Conservation (phyloP, 1,139 yeast species). For the Dujonia santamariae region DNA sequence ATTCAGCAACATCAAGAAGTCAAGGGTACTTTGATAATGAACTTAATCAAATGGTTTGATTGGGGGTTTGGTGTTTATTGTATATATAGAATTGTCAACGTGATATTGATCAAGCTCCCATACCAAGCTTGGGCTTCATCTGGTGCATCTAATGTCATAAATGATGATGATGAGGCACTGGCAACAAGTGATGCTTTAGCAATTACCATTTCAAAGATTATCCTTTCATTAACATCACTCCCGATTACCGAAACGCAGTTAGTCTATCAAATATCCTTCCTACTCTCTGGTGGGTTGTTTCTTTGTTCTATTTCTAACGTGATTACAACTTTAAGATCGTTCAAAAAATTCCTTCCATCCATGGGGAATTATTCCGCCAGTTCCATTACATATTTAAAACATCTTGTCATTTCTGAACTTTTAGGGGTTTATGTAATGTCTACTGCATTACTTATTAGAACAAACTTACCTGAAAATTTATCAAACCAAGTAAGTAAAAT, state of each 20-base stretch:
- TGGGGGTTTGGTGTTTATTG: constrained; percentile 57
- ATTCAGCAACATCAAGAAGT: constrained; percentile 11
- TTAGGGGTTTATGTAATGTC: constrained; percentile 79
- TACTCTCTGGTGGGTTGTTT: constrained; percentile 64
- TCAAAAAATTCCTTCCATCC: constrained; percentile 32
- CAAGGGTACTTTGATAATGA: constrained; percentile 3
- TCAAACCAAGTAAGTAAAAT: constrained; percentile 48
- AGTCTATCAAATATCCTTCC: constrained; percentile 61
- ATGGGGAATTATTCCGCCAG: constrained; percentile 19
- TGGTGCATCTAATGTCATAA: constrained; percentile 12
- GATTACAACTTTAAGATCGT: constrained; percentile 46
- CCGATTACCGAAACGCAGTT: constrained; percentile 48
- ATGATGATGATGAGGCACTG: constrained; percentile 13
- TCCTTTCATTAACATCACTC: constrained; percentile 24
- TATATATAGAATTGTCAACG: constrained; percentile 56
- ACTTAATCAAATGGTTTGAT: constrained; percentile 14
- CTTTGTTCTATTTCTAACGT: constrained; percentile 67
- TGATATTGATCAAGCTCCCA: constrained; percentile 40
- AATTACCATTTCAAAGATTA: constrained; percentile 57
- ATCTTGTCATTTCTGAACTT: constrained; percentile 62
- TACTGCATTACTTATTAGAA: constrained; percentile 72
- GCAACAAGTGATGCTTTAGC: constrained; percentile 53
- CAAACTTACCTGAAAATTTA: constrained; percentile 66
- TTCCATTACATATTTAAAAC: constrained; percentile 35
- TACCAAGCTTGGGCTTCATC: constrained; percentile 11